These are phyloP conservation scores for Dryas octopetala DNA, from an alignment of 306 rosid species.

Conservation along the genomic window DNA sequence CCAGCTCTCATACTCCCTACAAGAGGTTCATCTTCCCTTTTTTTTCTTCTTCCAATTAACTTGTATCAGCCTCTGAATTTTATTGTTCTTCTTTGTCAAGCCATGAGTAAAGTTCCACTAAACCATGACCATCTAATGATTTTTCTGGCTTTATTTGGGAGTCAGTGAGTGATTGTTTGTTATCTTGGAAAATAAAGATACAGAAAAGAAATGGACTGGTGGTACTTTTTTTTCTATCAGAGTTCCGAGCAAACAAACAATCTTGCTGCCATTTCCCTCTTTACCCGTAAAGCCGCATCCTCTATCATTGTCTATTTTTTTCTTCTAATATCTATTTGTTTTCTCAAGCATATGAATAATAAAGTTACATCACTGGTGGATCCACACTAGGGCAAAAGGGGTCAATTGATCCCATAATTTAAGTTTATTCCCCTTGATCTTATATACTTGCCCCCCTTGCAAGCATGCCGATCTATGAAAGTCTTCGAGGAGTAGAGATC, in stretches of 20 bases:
- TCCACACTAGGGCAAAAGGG: too few species aligned
- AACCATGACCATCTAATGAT: too few species aligned
- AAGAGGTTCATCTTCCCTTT: conserved; percentile 33
- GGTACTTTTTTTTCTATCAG: background rate
- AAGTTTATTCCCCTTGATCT: too few species aligned
- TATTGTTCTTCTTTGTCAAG: background rate
- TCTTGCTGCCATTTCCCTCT: too few species aligned
- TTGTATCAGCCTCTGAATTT: background rate
- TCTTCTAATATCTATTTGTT: background rate
- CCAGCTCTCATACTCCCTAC: conserved; percentile 58
- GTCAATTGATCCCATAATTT: too few species aligned
- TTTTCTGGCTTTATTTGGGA: background rate
- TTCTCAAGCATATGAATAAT: background rate
- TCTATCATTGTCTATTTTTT: background rate
- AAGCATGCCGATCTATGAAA: too few species aligned
- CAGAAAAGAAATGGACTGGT: background rate
- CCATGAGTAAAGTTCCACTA: background rate
- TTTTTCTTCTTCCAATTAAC: background rate
- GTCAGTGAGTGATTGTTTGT: background rate
- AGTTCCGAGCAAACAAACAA: too few species aligned
- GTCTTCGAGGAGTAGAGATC: too few species aligned
- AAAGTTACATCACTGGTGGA: too few species aligned
- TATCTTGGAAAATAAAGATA: too few species aligned
- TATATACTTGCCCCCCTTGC: too few species aligned
- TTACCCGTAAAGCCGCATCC: too few species aligned